Percentiles rank a stretch among this genome's conserved stretches.
Evolutionary conservation across 2,329 filamentous ascomycete genomes (phyloP).

Genomic region (Colletotrichum costaricense): DNA sequence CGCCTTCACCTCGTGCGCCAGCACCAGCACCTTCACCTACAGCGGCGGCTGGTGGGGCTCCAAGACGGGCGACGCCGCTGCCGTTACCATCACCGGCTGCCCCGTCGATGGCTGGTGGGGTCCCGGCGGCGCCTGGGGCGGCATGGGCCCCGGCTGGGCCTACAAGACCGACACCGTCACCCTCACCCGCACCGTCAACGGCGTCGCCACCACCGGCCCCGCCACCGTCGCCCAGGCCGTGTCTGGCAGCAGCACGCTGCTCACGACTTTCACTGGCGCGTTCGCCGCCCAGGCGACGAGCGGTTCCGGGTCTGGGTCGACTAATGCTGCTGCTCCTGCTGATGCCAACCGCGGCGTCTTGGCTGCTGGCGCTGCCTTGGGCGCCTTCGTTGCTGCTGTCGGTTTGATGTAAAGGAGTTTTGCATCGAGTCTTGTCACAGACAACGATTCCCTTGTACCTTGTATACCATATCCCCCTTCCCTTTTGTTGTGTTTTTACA

Average conservation of each 20-base stretch:
- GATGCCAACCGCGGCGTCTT: conserved; percentile 33
- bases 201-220: conserved; percentile 14
- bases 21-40: conserved; percentile 42
- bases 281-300: conserved; percentile 32
- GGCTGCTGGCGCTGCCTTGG: conserved; percentile 36
- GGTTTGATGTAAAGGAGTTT: conserved; percentile 35
- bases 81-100: conserved; percentile 41
- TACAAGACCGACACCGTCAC: conserved; percentile 40
- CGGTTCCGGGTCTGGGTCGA: conserved; percentile 12
- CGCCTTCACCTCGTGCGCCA: conserved; percentile 36
- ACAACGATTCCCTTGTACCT: neutral
- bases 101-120: conserved; percentile 41
- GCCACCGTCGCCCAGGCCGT: conserved; percentile 24
- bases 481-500: conserved; percentile 1
- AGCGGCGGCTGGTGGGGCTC: conserved; percentile 35
- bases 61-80: conserved; percentile 35
- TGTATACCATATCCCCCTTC: conserved; percentile 23
- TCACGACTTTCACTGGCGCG: conserved; percentile 36
- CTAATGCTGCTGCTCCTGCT: conserved; percentile 6
- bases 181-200: conserved; percentile 28
- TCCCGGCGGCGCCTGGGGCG: conserved; percentile 36
- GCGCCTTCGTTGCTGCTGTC: conserved; percentile 36
- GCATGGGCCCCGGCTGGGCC: conserved; percentile 38
- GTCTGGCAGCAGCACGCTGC: conserved; percentile 38
- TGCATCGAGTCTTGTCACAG: neutral